phyloP scores from a whole-genome alignment of 441 rosid genomes.

The Raphanus hybrid region DNA sequence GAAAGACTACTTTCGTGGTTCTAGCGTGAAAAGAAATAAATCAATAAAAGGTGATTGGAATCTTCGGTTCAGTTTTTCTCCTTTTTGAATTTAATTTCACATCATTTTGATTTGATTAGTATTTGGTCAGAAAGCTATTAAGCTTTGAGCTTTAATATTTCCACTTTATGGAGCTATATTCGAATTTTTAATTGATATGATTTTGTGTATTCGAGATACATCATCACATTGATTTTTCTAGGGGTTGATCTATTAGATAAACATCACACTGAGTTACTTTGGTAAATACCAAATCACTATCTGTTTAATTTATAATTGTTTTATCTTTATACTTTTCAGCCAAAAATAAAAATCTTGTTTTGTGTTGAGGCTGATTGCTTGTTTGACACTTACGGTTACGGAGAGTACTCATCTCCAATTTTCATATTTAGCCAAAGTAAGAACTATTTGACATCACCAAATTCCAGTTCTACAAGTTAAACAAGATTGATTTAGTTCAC shows the following conservation, averaged over 20 bases:
- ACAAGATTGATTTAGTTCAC: neutral
- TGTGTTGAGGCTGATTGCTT: neutral
- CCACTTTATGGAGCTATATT: conserved; percentile 3
- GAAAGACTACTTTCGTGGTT: conserved; percentile 5
- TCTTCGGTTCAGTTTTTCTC: conserved; percentile 17
- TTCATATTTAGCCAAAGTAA: neutral
- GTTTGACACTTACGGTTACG: neutral
- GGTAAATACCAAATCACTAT: neutral
- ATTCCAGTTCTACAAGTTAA: conserved; percentile 3
- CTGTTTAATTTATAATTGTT: neutral
- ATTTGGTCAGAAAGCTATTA: conserved; percentile 18
- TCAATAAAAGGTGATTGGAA: conserved; percentile 34
- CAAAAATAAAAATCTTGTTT: neutral
- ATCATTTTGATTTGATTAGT: conserved; percentile 33
- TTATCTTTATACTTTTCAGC: neutral
- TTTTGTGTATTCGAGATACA: conserved; percentile 14
- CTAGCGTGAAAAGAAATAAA: conserved; percentile 35
- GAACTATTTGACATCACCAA: neutral
- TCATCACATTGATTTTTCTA: neutral
- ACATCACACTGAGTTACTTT: neutral
- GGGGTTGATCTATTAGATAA: neutral
- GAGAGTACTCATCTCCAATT: neutral
- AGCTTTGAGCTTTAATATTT: conserved; percentile 27
- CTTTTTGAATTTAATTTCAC: conserved; percentile 23
- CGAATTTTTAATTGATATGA: neutral